Percentiles rank a stretch among this genome's conserved stretches.
phyloP scores from a whole-genome alignment of 2,329 filamentous ascomycete genomes.

The Penicillium janthinellum region DNA sequence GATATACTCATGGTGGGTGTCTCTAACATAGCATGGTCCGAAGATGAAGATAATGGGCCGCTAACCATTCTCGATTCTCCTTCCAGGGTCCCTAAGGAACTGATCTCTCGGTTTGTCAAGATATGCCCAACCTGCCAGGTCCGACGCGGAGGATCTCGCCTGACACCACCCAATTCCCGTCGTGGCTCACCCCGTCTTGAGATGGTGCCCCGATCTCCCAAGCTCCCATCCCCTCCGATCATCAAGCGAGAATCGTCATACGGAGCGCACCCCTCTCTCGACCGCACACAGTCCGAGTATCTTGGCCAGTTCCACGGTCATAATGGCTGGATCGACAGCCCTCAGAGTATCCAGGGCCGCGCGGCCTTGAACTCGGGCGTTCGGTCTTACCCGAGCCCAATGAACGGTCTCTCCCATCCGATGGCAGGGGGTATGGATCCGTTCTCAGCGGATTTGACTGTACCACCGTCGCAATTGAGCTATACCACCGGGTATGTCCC shows the following conservation, averaged over 20 bases:
- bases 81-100: slow-evolving; percentile 53
- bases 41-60: not conserved
- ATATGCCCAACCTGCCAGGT: slow-evolving; percentile 54
- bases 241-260: slow-evolving; percentile 41
- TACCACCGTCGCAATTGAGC: slow-evolving; percentile 32
- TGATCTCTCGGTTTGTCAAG: slow-evolving; percentile 56
- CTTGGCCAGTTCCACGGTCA: slow-evolving; percentile 32
- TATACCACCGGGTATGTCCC: slow-evolving; percentile 33
- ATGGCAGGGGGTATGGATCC: slow-evolving; percentile 34
- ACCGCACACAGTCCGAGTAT: slow-evolving; percentile 35
- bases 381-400: slow-evolving; percentile 27
- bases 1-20: slow-evolving; percentile 52
- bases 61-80: slow-evolving; percentile 6
- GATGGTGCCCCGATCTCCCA: slow-evolving; percentile 35
- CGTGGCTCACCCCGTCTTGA: slow-evolving; percentile 43
- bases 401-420: slow-evolving; percentile 29
- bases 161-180: slow-evolving; percentile 46
- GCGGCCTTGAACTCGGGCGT: slow-evolving; percentile 23
- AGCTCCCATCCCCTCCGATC: slow-evolving; percentile 40
- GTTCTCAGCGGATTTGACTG: slow-evolving; percentile 32
- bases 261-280: slow-evolving; percentile 27
- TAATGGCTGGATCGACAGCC: slow-evolving; percentile 33
- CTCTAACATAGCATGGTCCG: not conserved
- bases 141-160: slow-evolving; percentile 46
- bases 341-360: slow-evolving; percentile 29